Conservation (phyloP, 148 eudicot genomes). For the Rhododendron simsii region DNA sequence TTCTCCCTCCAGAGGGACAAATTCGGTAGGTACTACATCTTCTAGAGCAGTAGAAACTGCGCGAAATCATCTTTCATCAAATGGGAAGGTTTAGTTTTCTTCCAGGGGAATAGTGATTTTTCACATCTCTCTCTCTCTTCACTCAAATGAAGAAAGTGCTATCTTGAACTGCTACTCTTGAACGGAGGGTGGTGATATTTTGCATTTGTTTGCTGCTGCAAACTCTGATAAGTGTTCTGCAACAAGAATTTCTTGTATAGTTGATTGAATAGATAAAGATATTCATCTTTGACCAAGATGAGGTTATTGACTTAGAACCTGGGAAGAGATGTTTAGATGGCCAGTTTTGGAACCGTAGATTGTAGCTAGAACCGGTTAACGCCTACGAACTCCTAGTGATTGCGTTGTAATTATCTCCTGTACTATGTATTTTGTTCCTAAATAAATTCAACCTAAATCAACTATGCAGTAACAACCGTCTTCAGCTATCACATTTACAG, state of each 20-base stretch:
- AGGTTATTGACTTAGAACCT: background rate
- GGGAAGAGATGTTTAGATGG: background rate
- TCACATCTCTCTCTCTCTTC: background rate
- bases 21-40: constrained; percentile 46
- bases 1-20: constrained; percentile 73
- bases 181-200: background rate
- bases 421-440: background rate
- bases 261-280: background rate
- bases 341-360: background rate
- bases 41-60: constrained; percentile 29
- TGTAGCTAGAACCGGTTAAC: background rate
- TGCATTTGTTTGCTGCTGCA: background rate
- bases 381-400: background rate
- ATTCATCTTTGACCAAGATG: background rate
- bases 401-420: background rate
- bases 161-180: background rate
- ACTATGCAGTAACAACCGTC: background rate
- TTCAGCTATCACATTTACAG: background rate
- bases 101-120: background rate
- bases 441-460: background rate
- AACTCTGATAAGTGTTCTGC: background rate
- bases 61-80: constrained; percentile 29
- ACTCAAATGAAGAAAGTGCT: background rate
- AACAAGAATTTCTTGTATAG: background rate
- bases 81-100: constrained; percentile 41